Conservation (phyloP, 495 filamentous ascomycete genomes). For the Lophiostoma macrostomum region DNA sequence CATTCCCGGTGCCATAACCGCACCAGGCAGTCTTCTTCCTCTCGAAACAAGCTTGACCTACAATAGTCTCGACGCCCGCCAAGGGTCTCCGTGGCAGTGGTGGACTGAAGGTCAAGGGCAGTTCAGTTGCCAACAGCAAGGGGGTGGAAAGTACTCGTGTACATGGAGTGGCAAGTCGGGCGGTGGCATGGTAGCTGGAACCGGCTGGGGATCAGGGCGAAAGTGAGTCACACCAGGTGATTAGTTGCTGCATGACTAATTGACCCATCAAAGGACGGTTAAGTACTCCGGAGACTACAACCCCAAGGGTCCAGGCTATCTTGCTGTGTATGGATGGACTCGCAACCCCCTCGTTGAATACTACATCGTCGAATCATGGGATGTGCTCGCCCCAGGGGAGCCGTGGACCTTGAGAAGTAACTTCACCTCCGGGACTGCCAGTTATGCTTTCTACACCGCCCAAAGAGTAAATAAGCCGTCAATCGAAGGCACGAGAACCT, state of each 20-base stretch:
- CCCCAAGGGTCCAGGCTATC: slow-evolving; percentile 56
- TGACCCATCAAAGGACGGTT: slow-evolving; percentile 35
- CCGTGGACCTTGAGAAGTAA: slow-evolving; percentile 7
- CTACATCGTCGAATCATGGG: slow-evolving; percentile 60
- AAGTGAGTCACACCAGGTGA: slow-evolving; percentile 1
- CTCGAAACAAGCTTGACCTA: neutral
- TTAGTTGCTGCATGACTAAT: neutral
- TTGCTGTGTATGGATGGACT: slow-evolving; percentile 63
- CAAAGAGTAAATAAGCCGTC: slow-evolving; percentile 43
- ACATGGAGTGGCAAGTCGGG: slow-evolving; percentile 6
- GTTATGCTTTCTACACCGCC: slow-evolving; percentile 22
- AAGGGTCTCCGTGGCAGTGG: slow-evolving; percentile 5
- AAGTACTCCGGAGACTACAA: slow-evolving; percentile 54
- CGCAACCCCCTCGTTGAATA: slow-evolving; percentile 59
- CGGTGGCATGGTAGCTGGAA: slow-evolving; percentile 13
- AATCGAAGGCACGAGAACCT: slow-evolving; percentile 58
- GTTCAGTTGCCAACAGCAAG: slow-evolving; percentile 11
- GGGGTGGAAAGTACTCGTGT: slow-evolving; percentile 5
- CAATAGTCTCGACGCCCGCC: slow-evolving; percentile 1
- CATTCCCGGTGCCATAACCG: slow-evolving; percentile 5
- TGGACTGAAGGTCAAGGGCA: slow-evolving; percentile 11
- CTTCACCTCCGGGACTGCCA: slow-evolving; percentile 23
- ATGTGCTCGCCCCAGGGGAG: slow-evolving; percentile 47
- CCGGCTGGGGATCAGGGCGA: slow-evolving; percentile 1
- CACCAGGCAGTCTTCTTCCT: neutral